Evolutionary conservation across 2,329 filamentous ascomycete genomes (phyloP).

Genomic region (Emmonsia crescens): DNA sequence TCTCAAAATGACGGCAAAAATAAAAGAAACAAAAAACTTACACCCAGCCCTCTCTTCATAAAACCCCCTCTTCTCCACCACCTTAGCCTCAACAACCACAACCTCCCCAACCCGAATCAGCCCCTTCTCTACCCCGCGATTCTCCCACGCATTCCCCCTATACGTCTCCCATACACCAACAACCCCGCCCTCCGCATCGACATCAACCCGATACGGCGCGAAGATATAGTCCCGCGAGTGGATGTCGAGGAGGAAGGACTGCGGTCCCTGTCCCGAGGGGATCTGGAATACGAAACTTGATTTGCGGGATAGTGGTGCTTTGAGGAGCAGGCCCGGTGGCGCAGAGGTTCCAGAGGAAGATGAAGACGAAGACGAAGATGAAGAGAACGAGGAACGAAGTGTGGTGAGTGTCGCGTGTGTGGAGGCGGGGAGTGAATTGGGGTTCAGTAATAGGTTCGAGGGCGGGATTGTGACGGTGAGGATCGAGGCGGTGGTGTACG

Average conservation of each 20-base stretch:
- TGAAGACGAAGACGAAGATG: conserved; percentile 32
- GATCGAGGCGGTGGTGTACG: conserved; percentile 17
- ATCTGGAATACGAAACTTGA: conserved; percentile 63
- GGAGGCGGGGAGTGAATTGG: conserved; percentile 31
- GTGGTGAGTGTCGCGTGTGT: conserved; percentile 44
- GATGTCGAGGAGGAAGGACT: conserved; percentile 70
- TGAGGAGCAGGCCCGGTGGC: conserved; percentile 34
- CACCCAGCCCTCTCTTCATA: conserved; percentile 66
- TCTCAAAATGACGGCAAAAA: not conserved
- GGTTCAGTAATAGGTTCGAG: conserved; percentile 35
- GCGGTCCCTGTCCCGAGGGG: conserved; percentile 17
- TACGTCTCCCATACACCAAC: conserved; percentile 73
- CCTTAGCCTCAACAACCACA: conserved; percentile 50
- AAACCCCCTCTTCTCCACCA: conserved; percentile 57
- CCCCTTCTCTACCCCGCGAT: conserved; percentile 52
- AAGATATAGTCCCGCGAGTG: conserved; percentile 66
- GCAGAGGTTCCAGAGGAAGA: conserved; percentile 37
- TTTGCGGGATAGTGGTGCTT: conserved; percentile 54
- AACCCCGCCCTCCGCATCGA: conserved; percentile 34
- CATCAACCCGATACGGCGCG: conserved; percentile 67
- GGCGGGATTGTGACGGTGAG: conserved; percentile 31
- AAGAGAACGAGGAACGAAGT: conserved; percentile 13
- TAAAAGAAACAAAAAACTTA: conserved; percentile 38
- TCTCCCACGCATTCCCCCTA: conserved; percentile 79
- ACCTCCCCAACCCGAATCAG: conserved; percentile 22